phyloP scores from a whole-genome alignment of 225 moss, liverwort and hornwort species.

The Ulota crispa region DNA sequence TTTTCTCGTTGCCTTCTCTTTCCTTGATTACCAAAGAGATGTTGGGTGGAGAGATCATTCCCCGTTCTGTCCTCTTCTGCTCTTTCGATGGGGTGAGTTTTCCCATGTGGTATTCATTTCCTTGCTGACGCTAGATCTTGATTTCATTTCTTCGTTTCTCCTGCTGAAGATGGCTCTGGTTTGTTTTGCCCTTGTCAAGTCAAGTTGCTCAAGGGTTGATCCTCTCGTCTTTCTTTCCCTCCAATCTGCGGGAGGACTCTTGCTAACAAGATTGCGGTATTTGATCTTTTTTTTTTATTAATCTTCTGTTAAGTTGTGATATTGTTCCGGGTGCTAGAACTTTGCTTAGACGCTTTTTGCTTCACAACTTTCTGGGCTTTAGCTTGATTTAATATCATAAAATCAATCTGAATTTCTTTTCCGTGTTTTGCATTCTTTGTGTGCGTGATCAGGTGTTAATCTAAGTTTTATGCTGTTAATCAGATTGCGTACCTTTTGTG shows the following conservation, averaged over 20 bases:
- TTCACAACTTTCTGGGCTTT: neutral
- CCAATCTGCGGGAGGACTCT: neutral
- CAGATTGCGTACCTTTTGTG: slow-evolving; percentile 95
- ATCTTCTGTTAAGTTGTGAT: neutral
- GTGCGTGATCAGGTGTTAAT: slow-evolving; percentile 17
- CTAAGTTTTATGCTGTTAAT: slow-evolving; percentile 13
- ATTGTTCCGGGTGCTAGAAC: neutral
- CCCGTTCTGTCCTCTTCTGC: slow-evolving; percentile 95
- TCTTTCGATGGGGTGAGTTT: slow-evolving; percentile 88
- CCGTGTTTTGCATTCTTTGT: neutral
- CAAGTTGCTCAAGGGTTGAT: neutral
- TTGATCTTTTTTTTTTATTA: neutral
- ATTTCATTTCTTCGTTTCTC: slow-evolving; percentile 4
- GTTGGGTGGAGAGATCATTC: slow-evolving; percentile 96
- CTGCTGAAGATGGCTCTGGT: neutral
- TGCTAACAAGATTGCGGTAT: neutral
- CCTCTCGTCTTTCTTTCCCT: neutral
- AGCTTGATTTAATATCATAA: neutral
- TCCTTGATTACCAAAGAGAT: slow-evolving; percentile 83
- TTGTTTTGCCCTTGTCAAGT: slow-evolving; percentile 4
- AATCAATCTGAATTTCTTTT: neutral
- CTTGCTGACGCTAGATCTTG: neutral
- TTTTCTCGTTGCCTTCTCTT: slow-evolving; percentile 86
- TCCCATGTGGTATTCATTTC: neutral
- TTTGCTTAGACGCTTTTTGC: neutral